These are phyloP conservation scores for Phlegmacium glaucopus DNA, from an alignment of 768 basidiomycete genomes.

Conservation along the genomic window DNA sequence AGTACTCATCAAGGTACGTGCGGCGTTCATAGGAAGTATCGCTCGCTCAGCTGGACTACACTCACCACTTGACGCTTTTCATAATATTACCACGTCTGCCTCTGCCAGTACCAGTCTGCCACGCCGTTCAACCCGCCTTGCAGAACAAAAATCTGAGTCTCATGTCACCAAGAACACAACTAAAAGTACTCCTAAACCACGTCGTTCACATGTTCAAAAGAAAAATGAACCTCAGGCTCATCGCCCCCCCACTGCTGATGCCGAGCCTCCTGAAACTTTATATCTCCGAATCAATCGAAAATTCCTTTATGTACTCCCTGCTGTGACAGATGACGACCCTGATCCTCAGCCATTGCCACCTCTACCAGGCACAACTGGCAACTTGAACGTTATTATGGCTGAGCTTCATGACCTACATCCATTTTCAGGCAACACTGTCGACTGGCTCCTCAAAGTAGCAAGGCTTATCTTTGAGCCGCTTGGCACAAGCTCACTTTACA, in stretches of 20 bases:
- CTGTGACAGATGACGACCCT: conserved; percentile 4
- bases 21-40: too few species aligned
- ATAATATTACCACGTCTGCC: too few species aligned
- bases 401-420: conserved; percentile 9
- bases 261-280: not conserved
- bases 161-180: not conserved
- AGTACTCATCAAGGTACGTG: too few species aligned
- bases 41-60: too few species aligned
- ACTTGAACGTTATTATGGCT: conserved; percentile 11
- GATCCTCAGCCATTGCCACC: conserved; percentile 3
- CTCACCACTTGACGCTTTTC: too few species aligned
- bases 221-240: not conserved
- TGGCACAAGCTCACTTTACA: conserved; percentile 16
- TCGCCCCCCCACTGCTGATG: not conserved
- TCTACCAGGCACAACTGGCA: conserved; percentile 7
- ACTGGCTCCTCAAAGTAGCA: conserved; percentile 15
- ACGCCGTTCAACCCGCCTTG: not conserved
- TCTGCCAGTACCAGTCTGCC: too few species aligned
- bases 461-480: conserved; percentile 17
- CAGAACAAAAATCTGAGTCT: not conserved
- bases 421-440: conserved; percentile 11
- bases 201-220: not conserved
- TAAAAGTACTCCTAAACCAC: not conserved
- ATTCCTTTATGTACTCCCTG: conserved; percentile 6
- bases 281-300: conserved; percentile 13